Conservation (phyloP, 208 protist genomes). For the Crithidia bombi region DNA sequence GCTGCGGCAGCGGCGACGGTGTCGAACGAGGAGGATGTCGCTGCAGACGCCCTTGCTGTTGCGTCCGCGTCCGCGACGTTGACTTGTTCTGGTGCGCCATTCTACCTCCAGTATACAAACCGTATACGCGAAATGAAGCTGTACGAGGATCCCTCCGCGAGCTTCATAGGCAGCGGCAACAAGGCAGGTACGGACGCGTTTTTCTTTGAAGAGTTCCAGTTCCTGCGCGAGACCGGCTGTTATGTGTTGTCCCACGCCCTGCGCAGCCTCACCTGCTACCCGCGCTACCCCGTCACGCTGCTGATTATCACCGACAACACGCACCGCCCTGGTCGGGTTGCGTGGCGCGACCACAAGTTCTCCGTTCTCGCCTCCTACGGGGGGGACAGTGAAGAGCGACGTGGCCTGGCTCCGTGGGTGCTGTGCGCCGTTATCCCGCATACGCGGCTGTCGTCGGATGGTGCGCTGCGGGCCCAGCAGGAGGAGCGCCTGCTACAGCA, state of each 20-base stretch:
- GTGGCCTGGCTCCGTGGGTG: constrained; percentile 69
- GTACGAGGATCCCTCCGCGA: constrained; percentile 31
- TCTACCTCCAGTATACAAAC: constrained; percentile 32
- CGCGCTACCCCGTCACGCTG: constrained; percentile 47
- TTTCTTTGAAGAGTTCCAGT: constrained; percentile 36
- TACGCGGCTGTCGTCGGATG: constrained; percentile 43
- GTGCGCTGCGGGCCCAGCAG: constrained; percentile 32
- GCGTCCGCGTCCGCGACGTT: neutral
- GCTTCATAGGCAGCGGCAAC: constrained; percentile 4
- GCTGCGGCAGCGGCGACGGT: too few relatives aligned
- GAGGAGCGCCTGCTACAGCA: constrained; percentile 47
- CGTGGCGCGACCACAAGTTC: constrained; percentile 63
- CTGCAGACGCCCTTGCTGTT: neutral
- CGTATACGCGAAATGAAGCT: constrained; percentile 25
- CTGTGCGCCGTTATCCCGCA: constrained; percentile 71
- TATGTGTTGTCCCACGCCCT: constrained; percentile 50
- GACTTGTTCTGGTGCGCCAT: constrained; percentile 24
- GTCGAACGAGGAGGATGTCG: neutral
- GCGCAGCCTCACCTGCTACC: constrained; percentile 31
- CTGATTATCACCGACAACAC: constrained; percentile 74
- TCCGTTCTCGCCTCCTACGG: constrained; percentile 27
- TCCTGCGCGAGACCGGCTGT: constrained; percentile 46
- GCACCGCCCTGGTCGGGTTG: constrained; percentile 49
- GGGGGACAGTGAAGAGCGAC: constrained; percentile 40
- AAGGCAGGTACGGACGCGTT: neutral